Percentiles rank a stretch among this genome's conserved stretches.
Evolutionary conservation across 768 basidiomycete genomes (phyloP).

Genomic region (Naganishia vishniacii): DNA sequence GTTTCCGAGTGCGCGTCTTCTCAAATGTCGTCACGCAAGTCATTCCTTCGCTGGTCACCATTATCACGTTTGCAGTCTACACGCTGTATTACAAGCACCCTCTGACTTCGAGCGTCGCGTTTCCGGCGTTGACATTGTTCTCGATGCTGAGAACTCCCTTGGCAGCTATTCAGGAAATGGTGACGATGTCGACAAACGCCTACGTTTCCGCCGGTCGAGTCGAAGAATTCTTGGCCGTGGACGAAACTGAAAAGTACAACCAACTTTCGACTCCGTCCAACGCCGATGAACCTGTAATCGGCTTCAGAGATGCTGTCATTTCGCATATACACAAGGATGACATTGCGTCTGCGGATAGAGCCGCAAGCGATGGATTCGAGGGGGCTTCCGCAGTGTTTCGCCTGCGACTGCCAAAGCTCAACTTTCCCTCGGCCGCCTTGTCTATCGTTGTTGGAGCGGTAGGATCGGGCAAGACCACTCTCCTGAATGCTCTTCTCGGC

Average conservation of each 20-base stretch:
- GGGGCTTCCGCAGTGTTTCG: conserved; percentile 33
- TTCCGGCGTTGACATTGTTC: conserved; percentile 51
- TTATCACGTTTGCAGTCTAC: conserved; percentile 47
- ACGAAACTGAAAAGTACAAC: conserved; percentile 51
- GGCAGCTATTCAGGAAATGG: conserved; percentile 39
- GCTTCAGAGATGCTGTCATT: conserved; percentile 47
- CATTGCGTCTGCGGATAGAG: conserved; percentile 4
- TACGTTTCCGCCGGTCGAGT: conserved; percentile 29
- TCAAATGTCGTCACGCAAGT: conserved; percentile 46
- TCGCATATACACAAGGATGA: conserved; percentile 23
- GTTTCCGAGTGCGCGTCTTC: conserved; percentile 41
- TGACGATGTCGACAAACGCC: conserved; percentile 20
- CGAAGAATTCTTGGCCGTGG: conserved; percentile 49
- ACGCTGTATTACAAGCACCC: conserved; percentile 46
- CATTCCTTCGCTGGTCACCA: conserved; percentile 47
- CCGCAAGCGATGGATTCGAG: background rate
- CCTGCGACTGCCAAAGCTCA: conserved; percentile 36
- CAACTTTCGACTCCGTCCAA: conserved; percentile 37
- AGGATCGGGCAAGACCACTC: conserved; percentile 45
- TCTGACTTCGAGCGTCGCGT: conserved; percentile 50
- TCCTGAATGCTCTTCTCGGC: conserved; percentile 42
- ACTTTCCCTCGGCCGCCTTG: conserved; percentile 39
- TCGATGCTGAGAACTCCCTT: conserved; percentile 50
- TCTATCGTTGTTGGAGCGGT: conserved; percentile 41
- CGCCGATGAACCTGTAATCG: conserved; percentile 44